Evolutionary conservation across 305 asterid species (phyloP), one percentile per base, ranked within the genome.

Genomic region (Plantago lanceolata): DNA sequence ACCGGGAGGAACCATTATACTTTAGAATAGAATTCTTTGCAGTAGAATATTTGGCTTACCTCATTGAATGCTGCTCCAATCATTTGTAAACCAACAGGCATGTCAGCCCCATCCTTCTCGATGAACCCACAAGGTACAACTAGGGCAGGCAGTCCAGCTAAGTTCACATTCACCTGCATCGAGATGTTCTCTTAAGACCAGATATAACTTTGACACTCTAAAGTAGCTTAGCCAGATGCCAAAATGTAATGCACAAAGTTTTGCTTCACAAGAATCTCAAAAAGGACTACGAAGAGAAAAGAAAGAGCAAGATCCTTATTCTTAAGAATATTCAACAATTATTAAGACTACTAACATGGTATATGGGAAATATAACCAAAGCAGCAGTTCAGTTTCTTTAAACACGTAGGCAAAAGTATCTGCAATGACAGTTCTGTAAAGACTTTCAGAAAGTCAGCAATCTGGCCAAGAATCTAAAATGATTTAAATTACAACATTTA

Each of bases 101-200:
- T 82, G 59, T 78, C 68, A 58, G 75, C 75, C 43, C 86, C 67
- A 9, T 76, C 94, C 64, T 82, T 85, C 61, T 76, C 72, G 65
- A 75, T 86, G 76, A 85, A 79, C 66, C 98, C 98, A 80, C 98
- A 93, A 0, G 98, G 97, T 70, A 93, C 70, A 78, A 89, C 98
- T 71, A 93, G 75, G 15, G 98, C 98, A 55, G 97, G 97, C 45
- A 93, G 81, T 53, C 98, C 98, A 73, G 97, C 95, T 87, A 89
- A 79, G 86, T 93, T 93, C 60, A 93, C 97, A 72, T 93, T 93
- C 31, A 92, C 97, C 98, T 92, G 64, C 52, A 59, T 8, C 19
- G 49, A 19, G n/a, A 58, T 33, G 3, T 9, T 8, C 1, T 33
- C 43, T 28, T 55, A 31, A 55, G 40, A 26, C 19, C 48, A 13